These are phyloP conservation scores for Hondaea fermentalgiana DNA, from an alignment of 108 stramenopile species.

Conservation along the genomic window DNA sequence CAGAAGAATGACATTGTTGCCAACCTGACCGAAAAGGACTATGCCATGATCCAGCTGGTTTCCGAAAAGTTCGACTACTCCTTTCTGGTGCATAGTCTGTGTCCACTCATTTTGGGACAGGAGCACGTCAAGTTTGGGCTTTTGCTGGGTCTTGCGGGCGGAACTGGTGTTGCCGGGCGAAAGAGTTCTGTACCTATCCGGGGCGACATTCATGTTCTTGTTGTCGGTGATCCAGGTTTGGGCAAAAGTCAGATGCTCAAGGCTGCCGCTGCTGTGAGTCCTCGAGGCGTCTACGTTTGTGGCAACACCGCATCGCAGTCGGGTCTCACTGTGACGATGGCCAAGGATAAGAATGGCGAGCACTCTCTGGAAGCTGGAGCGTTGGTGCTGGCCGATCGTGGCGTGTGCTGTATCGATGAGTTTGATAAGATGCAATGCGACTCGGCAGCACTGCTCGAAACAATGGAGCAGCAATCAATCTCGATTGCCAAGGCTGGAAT, in stretches of 20 bases:
- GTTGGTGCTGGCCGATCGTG: conserved; percentile 84
- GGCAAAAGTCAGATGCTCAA: conserved; percentile 92
- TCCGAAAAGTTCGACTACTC: conserved; percentile 78
- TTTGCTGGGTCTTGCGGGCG: conserved; percentile 85
- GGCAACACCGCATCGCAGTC: conserved; percentile 90
- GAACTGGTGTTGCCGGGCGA: conserved; percentile 44
- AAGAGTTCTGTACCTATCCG: neutral
- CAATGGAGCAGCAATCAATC: conserved; percentile 97
- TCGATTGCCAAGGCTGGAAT: conserved; percentile 95
- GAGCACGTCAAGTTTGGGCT: conserved; percentile 94
- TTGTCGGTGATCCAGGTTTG: conserved; percentile 67
- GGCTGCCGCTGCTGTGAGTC: conserved; percentile 75
- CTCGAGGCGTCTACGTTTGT: conserved; percentile 87
- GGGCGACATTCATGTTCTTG: conserved; percentile 36
- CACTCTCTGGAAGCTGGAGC: conserved; percentile 92
- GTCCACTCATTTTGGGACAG: conserved; percentile 91
- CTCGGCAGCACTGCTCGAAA: conserved; percentile 72
- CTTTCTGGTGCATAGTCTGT: conserved; percentile 77
- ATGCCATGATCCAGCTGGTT: conserved; percentile 58
- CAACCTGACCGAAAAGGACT: conserved; percentile 73
- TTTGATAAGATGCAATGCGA: conserved; percentile 89
- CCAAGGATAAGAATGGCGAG: conserved; percentile 77
- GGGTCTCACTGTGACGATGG: conserved; percentile 73
- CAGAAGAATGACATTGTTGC: conserved; percentile 32
- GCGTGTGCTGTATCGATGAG: conserved; percentile 96